Evolutionary conservation across 2,329 filamentous ascomycete genomes (phyloP), one percentile per base, ranked within the genome.

Genomic region (Sporothrix humicola): DNA sequence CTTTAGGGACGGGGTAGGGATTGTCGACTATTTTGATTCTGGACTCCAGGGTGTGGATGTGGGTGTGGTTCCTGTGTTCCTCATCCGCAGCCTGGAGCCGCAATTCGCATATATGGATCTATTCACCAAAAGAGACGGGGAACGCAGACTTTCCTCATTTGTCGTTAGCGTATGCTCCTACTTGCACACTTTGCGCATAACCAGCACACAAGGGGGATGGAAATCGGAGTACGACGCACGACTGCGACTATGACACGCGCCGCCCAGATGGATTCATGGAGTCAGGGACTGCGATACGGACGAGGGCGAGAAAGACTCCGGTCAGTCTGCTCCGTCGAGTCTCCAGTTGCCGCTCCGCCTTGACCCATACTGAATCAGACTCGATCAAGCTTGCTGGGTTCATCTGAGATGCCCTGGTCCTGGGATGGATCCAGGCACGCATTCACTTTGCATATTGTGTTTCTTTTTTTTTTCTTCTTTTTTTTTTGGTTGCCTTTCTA

Each of bases 171-270:
- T 42, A 23, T 15, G 20, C n/a, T 9, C n/a, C 48, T 23, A 9
- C 52, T 54, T 56, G 23, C 20, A 56, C 52, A 20, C 23, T 17
- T 23, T 9, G 23, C 4, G 7, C 52, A 56, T 23, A 56, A 12
- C 9, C 3, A 12, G 7, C 20, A 37, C 58, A 58, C 1, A 50
- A 13, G 44, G 42, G 17, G 42, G 37, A 46, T 37, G 59, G 37
- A 63, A 46, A 31, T 44, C 63, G 63, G 63, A 66, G 44, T 50
- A 48, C 42, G 42, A 66, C 63, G 44, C 42, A 50, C 44, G 42
- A 50, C 63, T 23, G 63, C 63, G 63, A 66, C 63, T 50, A 31
- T 17, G 63, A 63, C 37, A 63, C 59, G 59, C 59, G 37, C 59
- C 59, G 17, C 59, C 17, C n/a, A 9, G 2, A 37, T 37, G 31